phyloP scores from a whole-genome alignment of 441 rosid species.

The Pelargonium cotyledonis region DNA sequence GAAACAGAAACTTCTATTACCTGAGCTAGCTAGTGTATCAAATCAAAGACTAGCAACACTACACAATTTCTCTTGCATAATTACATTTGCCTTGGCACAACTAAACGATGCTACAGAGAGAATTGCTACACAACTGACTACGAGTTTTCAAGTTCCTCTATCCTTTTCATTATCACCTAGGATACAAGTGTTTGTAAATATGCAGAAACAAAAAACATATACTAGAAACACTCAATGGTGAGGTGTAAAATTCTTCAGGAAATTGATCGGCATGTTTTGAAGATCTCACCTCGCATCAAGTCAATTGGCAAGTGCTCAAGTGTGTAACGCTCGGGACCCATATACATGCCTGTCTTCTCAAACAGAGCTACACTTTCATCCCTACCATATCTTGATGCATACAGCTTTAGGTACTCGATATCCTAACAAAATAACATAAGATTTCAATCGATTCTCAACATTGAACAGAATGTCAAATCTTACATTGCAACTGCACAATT shows the following conservation, averaged over 20 bases:
- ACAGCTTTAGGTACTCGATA: conserved; percentile 77
- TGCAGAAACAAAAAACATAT: conserved; percentile 17
- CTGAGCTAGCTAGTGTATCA: too few species aligned
- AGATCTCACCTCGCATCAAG: conserved; percentile 81
- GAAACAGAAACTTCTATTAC: too few species aligned
- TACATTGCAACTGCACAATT: background rate
- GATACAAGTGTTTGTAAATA: conserved; percentile 10
- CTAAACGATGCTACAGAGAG: background rate
- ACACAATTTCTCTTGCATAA: background rate
- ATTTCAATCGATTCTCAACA: background rate
- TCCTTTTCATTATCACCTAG: conserved; percentile 9
- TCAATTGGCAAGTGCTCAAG: conserved; percentile 76
- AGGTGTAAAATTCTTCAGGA: conserved; percentile 18
- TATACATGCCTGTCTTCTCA: conserved; percentile 78
- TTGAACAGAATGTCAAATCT: background rate
- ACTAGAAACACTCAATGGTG: background rate
- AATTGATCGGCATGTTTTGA: conserved; percentile 45
- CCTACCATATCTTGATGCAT: conserved; percentile 64
- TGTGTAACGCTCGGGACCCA: conserved; percentile 88
- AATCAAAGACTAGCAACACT: background rate
- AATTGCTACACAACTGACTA: background rate
- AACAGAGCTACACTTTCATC: conserved; percentile 64
- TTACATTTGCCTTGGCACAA: conserved; percentile 6
- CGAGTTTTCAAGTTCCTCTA: background rate
- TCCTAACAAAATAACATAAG: conserved; percentile 35